Evolutionary conservation across 345 rosid genomes (phyloP), one percentile per base, ranked within the genome.

Genomic region (Citrus cavaleriei): DNA sequence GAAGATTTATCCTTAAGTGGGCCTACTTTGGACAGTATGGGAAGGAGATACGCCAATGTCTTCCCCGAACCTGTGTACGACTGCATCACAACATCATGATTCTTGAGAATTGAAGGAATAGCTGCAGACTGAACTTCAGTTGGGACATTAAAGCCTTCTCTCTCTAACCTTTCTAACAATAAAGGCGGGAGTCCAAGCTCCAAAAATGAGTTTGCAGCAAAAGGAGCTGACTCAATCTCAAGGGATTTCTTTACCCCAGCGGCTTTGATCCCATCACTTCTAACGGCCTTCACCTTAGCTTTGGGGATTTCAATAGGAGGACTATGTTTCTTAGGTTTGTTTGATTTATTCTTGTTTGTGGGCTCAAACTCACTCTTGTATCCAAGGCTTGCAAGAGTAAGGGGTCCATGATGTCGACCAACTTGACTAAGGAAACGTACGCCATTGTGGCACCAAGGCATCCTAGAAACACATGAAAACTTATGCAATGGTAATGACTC

Each of bases 51-150:
- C 1, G 98, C 98, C 63, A 91, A 68, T 3, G 98, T 95, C 81
- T 95, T 93, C n/a, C 98, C 98, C 1, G 97, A 93, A 61, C 98
- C 98, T 0, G 98, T 95, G 81, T 92, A 95, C 64, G 97, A 95
- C 84, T 95, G 98, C 80, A 93, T 92, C 68, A 95, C 97, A 70
- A 86, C 95, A 80, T 92, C 98, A 28, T 87, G 93, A 32, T 89
- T 91, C 83, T 85, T 87, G 65, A 89, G 87, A 78, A 95, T 88
- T n/a, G 89, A 86, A 5, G 98, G 97, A 75, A 95, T 81, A 30
- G 98, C 94, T 51, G 92, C 91, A 22, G 93, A 91, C 19, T 93
- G 99, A 70, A 93, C 98, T 79, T 95, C 98, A 37, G 97, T 95
- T 28, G 99, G 97, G 58, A 88, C 87, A 68, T 58, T 77, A 74